Evolutionary conservation across 2,329 filamentous ascomycete species (phyloP).

Genomic region (Diaporthe capsici): DNA sequence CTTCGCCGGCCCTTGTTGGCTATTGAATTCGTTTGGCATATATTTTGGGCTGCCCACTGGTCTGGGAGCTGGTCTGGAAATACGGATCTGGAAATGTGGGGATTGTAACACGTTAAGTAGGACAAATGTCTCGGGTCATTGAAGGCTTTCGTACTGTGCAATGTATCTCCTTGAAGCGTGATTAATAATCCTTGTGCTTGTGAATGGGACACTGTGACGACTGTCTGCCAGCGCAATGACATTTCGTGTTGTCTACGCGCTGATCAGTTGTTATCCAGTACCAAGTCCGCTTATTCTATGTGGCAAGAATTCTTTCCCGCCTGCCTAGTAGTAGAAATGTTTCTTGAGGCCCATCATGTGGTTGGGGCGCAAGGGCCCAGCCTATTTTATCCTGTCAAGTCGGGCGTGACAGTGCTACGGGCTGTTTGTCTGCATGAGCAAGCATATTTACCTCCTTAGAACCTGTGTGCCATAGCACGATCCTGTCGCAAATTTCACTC

Average conservation of each 20-base stretch:
- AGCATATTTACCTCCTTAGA: neutral
- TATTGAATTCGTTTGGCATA: neutral
- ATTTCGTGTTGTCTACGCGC: no score
- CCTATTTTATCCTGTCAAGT: no score
- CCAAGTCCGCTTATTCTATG: no score
- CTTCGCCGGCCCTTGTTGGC: neutral
- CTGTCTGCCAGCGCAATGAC: no score
- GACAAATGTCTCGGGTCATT: neutral
- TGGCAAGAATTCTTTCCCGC: no score
- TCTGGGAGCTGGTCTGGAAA: neutral
- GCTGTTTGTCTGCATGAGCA: neutral
- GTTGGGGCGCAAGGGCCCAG: no score
- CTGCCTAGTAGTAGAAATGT: no score
- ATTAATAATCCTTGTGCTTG: neutral
- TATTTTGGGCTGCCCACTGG: neutral
- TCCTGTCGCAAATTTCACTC: no score
- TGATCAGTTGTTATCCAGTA: no score
- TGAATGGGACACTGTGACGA: neutral
- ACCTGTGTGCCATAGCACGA: no score
- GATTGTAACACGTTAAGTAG: neutral
- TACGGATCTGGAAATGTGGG: neutral
- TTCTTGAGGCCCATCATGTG: no score
- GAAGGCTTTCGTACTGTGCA: no score
- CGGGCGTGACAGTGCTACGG: fast-evolving
- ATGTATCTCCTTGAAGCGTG: neutral